phyloP scores from a whole-genome alignment of 768 basidiomycete genomes.

The Boletus bicolor region DNA sequence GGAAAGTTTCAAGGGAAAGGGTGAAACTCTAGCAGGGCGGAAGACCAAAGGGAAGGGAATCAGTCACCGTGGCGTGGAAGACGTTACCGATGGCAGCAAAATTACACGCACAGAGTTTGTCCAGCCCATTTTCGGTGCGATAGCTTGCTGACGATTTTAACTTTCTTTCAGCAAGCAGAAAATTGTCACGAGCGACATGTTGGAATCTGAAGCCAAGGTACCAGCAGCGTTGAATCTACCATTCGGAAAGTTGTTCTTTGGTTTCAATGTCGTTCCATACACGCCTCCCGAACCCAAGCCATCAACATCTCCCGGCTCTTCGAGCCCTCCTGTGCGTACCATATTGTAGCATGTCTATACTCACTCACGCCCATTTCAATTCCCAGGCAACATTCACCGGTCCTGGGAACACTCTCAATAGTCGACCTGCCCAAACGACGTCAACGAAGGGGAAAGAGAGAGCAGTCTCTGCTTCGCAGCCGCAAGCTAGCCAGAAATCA shows the following conservation, averaged over 20 bases:
- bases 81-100: conserved; percentile 76
- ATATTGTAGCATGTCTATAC: neutral
- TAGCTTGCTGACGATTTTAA: conserved; percentile 11
- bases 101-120: conserved; percentile 90
- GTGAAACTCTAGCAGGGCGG: conserved; percentile 85
- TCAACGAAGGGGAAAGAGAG: conserved; percentile 56
- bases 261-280: conserved; percentile 79
- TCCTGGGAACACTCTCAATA: conserved; percentile 64
- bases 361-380: neutral
- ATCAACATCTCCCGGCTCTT: conserved; percentile 28
- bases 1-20: conserved; percentile 96
- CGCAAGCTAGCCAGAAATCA: conserved; percentile 34
- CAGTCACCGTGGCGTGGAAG: conserved; percentile 76
- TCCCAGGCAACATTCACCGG: conserved; percentile 55
- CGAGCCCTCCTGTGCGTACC: conserved; percentile 30
- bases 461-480: conserved; percentile 34
- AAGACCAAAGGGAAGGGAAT: conserved; percentile 96
- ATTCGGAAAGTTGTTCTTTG: conserved; percentile 94
- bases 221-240: conserved; percentile 90
- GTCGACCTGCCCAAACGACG: conserved; percentile 38
- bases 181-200: conserved; percentile 76
- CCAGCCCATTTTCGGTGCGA: neutral
- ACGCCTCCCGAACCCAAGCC: conserved; percentile 42
- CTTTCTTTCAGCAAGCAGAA: conserved; percentile 60
- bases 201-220: conserved; percentile 73